phyloP scores from a whole-genome alignment of 208 protist species.

The Trichomonas gallinae region DNA sequence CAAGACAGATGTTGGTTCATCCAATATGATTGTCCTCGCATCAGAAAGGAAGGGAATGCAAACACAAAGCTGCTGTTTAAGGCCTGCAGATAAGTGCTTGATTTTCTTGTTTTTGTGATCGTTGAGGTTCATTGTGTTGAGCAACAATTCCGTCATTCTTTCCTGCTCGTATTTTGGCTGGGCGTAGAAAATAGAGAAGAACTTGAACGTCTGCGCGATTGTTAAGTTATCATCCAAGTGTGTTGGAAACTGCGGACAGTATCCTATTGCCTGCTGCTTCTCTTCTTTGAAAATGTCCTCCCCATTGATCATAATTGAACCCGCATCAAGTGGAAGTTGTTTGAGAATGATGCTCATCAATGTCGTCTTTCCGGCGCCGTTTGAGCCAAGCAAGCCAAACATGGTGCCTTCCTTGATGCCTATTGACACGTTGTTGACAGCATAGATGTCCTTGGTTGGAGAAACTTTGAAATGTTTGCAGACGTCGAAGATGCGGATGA shows the following conservation, averaged over 20 bases:
- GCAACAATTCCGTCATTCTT: too few species aligned
- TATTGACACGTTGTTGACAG: background rate
- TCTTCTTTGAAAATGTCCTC: background rate
- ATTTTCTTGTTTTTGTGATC: background rate
- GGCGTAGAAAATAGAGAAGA: too few species aligned
- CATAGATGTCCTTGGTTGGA: too few species aligned
- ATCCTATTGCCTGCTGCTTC: background rate
- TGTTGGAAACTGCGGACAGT: background rate
- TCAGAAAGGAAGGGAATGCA: background rate
- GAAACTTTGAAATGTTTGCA: too few species aligned
- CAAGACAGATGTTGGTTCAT: background rate
- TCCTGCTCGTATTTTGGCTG: too few species aligned
- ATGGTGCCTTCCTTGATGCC: background rate
- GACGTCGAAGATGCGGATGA: too few species aligned
- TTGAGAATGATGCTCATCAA: slow-evolving; percentile 18
- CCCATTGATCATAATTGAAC: background rate
- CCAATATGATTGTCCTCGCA: background rate
- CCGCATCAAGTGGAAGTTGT: background rate
- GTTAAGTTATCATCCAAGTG: background rate
- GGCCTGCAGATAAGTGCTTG: background rate
- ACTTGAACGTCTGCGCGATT: background rate
- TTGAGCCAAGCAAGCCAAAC: slow-evolving; percentile 20
- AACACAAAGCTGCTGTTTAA: background rate
- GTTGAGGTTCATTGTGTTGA: background rate
- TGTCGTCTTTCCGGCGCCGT: too few species aligned